phyloP scores from a whole-genome alignment of 768 basidiomycete species.

The Amanita phalloides region DNA sequence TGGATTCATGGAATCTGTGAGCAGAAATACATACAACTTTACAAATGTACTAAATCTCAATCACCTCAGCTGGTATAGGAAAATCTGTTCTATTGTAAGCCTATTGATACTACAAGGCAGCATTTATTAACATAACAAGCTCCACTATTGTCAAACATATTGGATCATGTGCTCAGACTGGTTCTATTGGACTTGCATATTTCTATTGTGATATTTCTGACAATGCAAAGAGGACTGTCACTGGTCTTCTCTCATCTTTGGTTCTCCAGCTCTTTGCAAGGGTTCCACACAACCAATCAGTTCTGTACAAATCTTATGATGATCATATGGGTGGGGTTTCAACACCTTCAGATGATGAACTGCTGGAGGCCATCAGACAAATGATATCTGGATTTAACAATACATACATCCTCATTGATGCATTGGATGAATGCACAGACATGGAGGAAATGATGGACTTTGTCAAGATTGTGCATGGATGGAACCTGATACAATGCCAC shows the following conservation, averaged over 20 bases:
- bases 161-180: background rate
- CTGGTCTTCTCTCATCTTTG: background rate
- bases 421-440: background rate
- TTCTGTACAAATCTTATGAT: background rate
- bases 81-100: background rate
- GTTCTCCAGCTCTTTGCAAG: background rate
- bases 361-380: background rate
- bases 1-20: too few relatives aligned
- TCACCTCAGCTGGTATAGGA: background rate
- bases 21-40: too few relatives aligned
- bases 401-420: background rate
- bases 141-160: background rate
- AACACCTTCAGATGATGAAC: background rate
- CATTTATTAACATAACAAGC: background rate
- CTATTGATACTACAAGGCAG: too few relatives aligned
- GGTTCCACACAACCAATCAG: too few relatives aligned
- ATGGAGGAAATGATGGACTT: background rate
- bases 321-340: background rate
- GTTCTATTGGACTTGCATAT: background rate
- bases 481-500: background rate
- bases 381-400: background rate
- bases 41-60: too few relatives aligned
- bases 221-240: background rate
- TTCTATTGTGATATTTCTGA: background rate
- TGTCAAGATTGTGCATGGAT: background rate